A percentile compares a stretch with the other conserved stretches of the same genome.
Evolutionary conservation across 208 protist species (phyloP).

Genomic region (Wallacemonas sp.): DNA sequence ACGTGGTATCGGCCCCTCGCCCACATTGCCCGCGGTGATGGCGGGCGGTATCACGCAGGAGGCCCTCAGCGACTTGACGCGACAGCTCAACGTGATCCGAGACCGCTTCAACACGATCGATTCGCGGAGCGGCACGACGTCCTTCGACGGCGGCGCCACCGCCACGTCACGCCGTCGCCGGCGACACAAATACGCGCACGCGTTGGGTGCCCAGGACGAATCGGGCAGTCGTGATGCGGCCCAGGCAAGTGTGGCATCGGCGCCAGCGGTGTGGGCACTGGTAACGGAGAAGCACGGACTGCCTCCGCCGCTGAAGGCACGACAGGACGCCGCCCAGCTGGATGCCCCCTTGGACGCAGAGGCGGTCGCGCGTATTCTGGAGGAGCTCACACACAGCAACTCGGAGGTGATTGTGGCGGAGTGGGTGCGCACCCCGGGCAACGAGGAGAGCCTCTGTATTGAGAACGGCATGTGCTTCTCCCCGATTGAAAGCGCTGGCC

Average conservation of each 20-base stretch:
- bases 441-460: conserved; percentile 35
- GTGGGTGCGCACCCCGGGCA: too few relatives aligned
- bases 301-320: not conserved
- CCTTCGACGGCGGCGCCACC: conserved; percentile 1
- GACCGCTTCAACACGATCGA: conserved; percentile 25
- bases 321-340: not conserved
- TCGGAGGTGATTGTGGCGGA: conserved; percentile 48
- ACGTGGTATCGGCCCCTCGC: conserved; percentile 25
- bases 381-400: conserved; percentile 28
- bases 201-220: not conserved
- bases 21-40: conserved; percentile 14
- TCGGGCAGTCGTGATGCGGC: too few relatives aligned
- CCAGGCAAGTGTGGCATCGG: too few relatives aligned
- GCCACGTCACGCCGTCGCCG: not conserved
- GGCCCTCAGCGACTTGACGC: conserved; percentile 17
- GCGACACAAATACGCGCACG: not conserved
- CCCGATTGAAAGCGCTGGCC: conserved; percentile 40
- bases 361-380: conserved; percentile 18
- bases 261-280: not conserved
- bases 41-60: conserved; percentile 2
- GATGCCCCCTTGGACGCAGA: not conserved
- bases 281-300: not conserved
- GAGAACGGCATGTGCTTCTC: conserved; percentile 73
- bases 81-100: conserved; percentile 26
- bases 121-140: conserved; percentile 12